Percentiles rank a stretch among this genome's conserved stretches.
These are phyloP conservation scores for Suhomyces vadensis DNA, from an alignment of 805 yeast genomes.

Conservation along the genomic window DNA sequence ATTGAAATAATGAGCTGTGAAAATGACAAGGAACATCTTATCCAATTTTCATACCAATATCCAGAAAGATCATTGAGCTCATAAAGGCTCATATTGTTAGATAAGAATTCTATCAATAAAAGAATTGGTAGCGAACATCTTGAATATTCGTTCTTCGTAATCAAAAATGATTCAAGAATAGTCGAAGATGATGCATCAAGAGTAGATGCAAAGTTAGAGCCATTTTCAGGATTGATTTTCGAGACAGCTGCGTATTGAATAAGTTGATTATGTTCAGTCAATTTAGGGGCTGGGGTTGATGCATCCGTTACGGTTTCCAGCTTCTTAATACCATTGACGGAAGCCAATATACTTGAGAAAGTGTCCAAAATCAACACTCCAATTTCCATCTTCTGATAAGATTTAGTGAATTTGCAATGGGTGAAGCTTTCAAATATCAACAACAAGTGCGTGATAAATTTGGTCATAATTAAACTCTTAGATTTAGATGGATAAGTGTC, in stretches of 20 bases:
- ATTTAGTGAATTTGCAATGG: conserved; percentile 63
- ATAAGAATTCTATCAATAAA: conserved; percentile 48
- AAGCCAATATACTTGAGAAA: conserved; percentile 54
- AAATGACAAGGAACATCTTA: conserved; percentile 53
- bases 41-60: conserved; percentile 50
- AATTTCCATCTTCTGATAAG: conserved; percentile 59
- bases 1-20: conserved; percentile 56
- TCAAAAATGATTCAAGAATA: conserved; percentile 58
- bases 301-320: not conserved
- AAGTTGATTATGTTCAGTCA: not conserved
- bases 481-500: conserved; percentile 31
- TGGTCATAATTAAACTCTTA: conserved; percentile 56
- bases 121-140: conserved; percentile 58
- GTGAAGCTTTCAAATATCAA: conserved; percentile 72
- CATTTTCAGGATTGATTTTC: not conserved
- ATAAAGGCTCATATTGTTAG: conserved; percentile 34
- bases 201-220: not conserved
- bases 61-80: conserved; percentile 48
- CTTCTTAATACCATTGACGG: conserved; percentile 52
- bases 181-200: conserved; percentile 28
- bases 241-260: not conserved
- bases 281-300: not conserved
- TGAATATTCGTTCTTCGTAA: conserved; percentile 47
- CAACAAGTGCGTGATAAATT: conserved; percentile 56
- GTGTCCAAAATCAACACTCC: conserved; percentile 56